Evolutionary conservation across 2,329 filamentous ascomycete genomes (phyloP).

Genomic region (Neonectria ditissima): DNA sequence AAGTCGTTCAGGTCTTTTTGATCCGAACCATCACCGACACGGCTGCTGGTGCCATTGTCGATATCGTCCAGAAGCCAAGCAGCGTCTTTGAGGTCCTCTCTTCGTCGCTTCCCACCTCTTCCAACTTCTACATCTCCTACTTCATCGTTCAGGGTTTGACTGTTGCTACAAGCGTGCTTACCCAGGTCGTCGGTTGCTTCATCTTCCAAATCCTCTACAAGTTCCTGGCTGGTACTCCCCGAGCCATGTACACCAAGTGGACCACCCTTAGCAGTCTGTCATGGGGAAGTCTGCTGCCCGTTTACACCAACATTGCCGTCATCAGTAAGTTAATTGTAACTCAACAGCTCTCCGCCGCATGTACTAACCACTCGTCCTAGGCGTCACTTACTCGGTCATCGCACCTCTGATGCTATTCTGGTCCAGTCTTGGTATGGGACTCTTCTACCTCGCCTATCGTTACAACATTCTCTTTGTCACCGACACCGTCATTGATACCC

Average conservation of each 20-base stretch:
- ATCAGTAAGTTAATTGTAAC: slow-evolving; percentile 62
- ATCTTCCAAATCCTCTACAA: slow-evolving; percentile 76
- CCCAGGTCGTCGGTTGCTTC: slow-evolving; percentile 75
- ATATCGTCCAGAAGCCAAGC: slow-evolving; percentile 73
- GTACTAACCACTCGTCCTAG: slow-evolving; percentile 47
- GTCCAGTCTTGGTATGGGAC: slow-evolving; percentile 77
- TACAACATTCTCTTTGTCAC: slow-evolving; percentile 90
- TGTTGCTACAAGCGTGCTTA: slow-evolving; percentile 77
- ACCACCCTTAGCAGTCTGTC: slow-evolving; percentile 74
- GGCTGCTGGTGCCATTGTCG: slow-evolving; percentile 74
- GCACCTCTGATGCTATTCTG: slow-evolving; percentile 86
- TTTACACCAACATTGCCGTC: slow-evolving; percentile 79
- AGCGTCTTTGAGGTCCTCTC: slow-evolving; percentile 75
- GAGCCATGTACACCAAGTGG: slow-evolving; percentile 83
- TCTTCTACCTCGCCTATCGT: slow-evolving; percentile 87
- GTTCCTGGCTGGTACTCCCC: slow-evolving; percentile 79
- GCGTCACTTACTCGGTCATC: slow-evolving; percentile 84
- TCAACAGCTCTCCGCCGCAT: neutral
- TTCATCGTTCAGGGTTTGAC: slow-evolving; percentile 88
- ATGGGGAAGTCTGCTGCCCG: slow-evolving; percentile 82
- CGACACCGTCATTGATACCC: slow-evolving; percentile 84
- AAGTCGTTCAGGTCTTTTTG: slow-evolving; percentile 93
- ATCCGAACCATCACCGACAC: slow-evolving; percentile 85
- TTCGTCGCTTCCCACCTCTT: slow-evolving; percentile 79
- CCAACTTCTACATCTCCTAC: slow-evolving; percentile 94